These are phyloP conservation scores for Saccharomyces hybrid DNA, from an alignment of 1,139 yeast genomes.

Conservation along the genomic window DNA sequence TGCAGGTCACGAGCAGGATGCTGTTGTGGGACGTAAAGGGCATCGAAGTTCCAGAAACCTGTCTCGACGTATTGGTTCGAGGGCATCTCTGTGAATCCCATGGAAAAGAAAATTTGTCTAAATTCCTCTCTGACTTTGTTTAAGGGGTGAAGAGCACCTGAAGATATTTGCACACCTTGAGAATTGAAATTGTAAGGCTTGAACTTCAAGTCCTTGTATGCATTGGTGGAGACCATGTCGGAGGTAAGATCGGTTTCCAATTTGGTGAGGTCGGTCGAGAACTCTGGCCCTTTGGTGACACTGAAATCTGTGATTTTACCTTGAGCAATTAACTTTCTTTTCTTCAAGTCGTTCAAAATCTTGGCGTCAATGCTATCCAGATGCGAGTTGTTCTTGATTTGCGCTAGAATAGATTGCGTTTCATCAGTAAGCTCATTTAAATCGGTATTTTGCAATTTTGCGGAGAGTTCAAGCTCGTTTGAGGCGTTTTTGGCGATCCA, in stretches of 20 bases:
- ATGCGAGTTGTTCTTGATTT: conserved; percentile 32
- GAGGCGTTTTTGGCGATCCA: conserved; percentile 92
- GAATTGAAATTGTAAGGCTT: conserved; percentile 95
- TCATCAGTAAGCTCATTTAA: conserved; percentile 41
- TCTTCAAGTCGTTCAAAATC: conserved; percentile 77
- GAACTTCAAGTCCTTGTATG: conserved; percentile 79
- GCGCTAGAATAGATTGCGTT: conserved; percentile 57
- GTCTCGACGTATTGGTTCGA: conserved; percentile 95
- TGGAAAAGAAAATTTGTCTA: conserved; percentile 91
- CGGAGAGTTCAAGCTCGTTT: conserved; percentile 49
- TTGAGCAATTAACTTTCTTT: conserved; percentile 76
- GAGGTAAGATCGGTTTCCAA: conserved; percentile 89
- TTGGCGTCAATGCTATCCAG: conserved; percentile 52
- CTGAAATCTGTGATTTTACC: conserved; percentile 69
- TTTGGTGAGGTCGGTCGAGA: conserved; percentile 70
- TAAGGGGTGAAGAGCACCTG: conserved; percentile 95
- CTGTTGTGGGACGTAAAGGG: conserved; percentile 95
- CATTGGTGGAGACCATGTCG: conserved; percentile 75
- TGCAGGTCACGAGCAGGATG: conserved; percentile 99
- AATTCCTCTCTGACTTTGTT: conserved; percentile 96
- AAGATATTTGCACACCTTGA: conserved; percentile 76
- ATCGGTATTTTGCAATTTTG: conserved; percentile 35
- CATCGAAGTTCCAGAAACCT: conserved; percentile 98
- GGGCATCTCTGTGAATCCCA: conserved; percentile 99
- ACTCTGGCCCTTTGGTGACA: conserved; percentile 74